Percentiles rank a stretch among this genome's conserved stretches.
Evolutionary conservation across 1,284 basidiomycete genomes (phyloP).

Genomic region (Sanghuangporus sanghuang): DNA sequence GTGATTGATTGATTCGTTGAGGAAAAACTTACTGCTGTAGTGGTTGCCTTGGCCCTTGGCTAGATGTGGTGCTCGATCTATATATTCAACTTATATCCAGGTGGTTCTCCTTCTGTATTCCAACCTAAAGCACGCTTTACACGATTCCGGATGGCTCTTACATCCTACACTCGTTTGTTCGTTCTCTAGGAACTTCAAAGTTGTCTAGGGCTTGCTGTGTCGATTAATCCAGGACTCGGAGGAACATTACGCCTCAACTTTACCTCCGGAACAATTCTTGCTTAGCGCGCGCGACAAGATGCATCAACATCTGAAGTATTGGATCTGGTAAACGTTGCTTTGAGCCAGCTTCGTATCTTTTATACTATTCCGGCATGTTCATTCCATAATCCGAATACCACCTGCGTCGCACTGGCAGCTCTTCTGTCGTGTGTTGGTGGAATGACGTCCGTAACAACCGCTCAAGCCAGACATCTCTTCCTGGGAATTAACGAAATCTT

Average conservation of each 20-base stretch:
- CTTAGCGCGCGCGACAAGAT: slow-evolving; percentile 33
- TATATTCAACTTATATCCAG: too few relatives aligned
- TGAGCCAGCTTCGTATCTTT: slow-evolving; percentile 52
- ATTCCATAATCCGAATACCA: slow-evolving; percentile 50
- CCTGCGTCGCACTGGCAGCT: slow-evolving; percentile 57
- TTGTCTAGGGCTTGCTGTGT: slow-evolving; percentile 55
- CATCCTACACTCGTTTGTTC: slow-evolving; percentile 53
- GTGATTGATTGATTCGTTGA: too few relatives aligned
- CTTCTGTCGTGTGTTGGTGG: slow-evolving; percentile 55
- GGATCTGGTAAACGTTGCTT: slow-evolving; percentile 53
- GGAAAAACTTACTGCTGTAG: too few relatives aligned
- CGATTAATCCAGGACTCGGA: slow-evolving; percentile 57
- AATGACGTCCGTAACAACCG: slow-evolving; percentile 51
- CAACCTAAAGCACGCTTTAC: slow-evolving; percentile 57
- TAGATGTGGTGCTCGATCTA: too few relatives aligned
- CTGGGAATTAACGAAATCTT: slow-evolving; percentile 51
- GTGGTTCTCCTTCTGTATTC: slow-evolving; percentile 39
- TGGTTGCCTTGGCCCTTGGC: too few relatives aligned
- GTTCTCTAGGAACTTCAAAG: slow-evolving; percentile 37
- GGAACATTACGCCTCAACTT: slow-evolving; percentile 52
- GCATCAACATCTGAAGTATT: slow-evolving; percentile 35
- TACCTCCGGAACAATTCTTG: slow-evolving; percentile 46
- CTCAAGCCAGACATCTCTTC: slow-evolving; percentile 51
- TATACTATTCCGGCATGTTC: slow-evolving; percentile 52
- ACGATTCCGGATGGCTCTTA: slow-evolving; percentile 45